Conservation (phyloP, 116 monocot genomes). For the Zostera marina region DNA sequence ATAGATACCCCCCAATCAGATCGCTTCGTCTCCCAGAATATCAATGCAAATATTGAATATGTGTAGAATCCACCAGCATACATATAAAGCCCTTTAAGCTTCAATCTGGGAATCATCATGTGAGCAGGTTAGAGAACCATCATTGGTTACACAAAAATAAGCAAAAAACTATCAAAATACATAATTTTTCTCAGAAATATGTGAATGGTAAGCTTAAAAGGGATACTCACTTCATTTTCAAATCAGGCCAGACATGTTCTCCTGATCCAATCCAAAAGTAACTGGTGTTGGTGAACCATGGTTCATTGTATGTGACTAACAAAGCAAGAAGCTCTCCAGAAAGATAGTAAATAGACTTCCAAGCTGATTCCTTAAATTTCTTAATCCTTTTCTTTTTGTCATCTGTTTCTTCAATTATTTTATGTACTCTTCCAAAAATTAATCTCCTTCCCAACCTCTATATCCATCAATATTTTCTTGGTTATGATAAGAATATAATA, state of each 20-base stretch:
- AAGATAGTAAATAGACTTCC: constrained; percentile 62
- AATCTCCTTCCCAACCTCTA: constrained; percentile 23
- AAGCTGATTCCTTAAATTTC: constrained; percentile 65
- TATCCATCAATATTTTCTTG: constrained; percentile 1
- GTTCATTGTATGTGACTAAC: constrained; percentile 66
- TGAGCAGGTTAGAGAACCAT: neutral
- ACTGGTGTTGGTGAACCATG: constrained; percentile 69
- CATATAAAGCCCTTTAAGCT: constrained; percentile 52
- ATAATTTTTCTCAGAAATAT: too few relatives aligned
- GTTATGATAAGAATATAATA: neutral
- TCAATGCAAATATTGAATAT: constrained; percentile 23
- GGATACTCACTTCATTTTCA: constrained; percentile 59
- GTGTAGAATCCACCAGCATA: constrained; percentile 23
- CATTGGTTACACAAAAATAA: neutral
- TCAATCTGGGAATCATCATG: constrained; percentile 34
- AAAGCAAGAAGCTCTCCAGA: constrained; percentile 52
- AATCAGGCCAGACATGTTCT: constrained; percentile 82
- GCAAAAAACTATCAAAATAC: neutral
- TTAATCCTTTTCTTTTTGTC: constrained; percentile 33
- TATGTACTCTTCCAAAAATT: constrained; percentile 20
- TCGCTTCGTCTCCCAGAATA: constrained; percentile 28
- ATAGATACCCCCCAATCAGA: constrained; percentile 33
- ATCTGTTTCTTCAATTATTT: constrained; percentile 21
- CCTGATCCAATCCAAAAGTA: constrained; percentile 86
- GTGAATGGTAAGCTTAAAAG: neutral